Base-by-base conservation (phyloP, 164 flowering plant genomes). In the Chimonanthus praecox region DNA sequence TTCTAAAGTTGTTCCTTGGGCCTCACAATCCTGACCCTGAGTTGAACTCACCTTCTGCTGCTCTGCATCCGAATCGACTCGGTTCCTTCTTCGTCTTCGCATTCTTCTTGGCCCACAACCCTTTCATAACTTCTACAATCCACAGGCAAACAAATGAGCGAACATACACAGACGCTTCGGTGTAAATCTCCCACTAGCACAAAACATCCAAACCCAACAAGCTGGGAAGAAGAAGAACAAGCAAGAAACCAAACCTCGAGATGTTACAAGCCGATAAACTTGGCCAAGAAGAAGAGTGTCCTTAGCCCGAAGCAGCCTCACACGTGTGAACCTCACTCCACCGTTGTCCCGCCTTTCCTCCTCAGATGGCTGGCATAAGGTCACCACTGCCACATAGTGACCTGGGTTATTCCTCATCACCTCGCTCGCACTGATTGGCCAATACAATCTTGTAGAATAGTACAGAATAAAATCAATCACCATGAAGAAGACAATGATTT, bases 61-160 rank as follows among this genome's bases (percentile, higher is more conserved):
- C 74, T 54, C 44, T 43, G 46, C 21, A 4, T 66, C 48, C 3
- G 68, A 15, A 46, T 66, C 68, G 0, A n/a, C 8, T 44, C 15
- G 15, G 18, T 66, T 66, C 78, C 78, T 80, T 82, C 84, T 82
- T 90, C 85, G 80, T 76, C 87, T 86, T 92, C 6, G 89, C 86
- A 44, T 87, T 82, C 74, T 87, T 96, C 88, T 87, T 95, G 6
- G 90, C 98, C 86, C 78, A 77, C 82, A 96, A 78, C 13, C 90
- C 97, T 66, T 90, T 94, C 98, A 94, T 92, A 18, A 94, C 98
- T 78, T 96, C 99, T 96, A 72, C 75, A 84, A 68, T 71, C 54
- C 79, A 11, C 16, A 66, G 16, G 47, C n/a, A 20, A 54, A 7
- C 11, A 64, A 70, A 13, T 3, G 11, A 21, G 50, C 64, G 49